Evolutionary conservation across 192 early-diverging fungal species (phyloP), one percentile per base, ranked within the genome.

Genomic region (Kickxella alabastrina): DNA sequence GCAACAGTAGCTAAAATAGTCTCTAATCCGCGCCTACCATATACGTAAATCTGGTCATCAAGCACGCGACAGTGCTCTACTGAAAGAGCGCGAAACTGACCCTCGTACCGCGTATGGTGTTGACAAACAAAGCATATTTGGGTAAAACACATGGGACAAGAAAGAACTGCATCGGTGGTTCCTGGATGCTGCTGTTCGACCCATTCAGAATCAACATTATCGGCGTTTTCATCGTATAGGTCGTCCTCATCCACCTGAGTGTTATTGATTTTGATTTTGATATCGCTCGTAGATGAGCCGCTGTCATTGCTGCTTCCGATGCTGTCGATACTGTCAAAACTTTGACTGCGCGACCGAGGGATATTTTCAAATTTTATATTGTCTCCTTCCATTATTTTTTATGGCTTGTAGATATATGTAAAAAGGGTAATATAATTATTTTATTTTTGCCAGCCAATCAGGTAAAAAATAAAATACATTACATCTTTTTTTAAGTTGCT

Each of bases 121-220:
- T 75, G 71, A 29, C 71, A 75, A 6, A 58, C 54, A 57, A 75
- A 68, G 41, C 71, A 75, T 25, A 75, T 48, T 44, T 75, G 71
- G 7, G 41, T 52, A 13, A 75, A 67, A 53, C 71, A 75, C 34
- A 43, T 31, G 13, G 71, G 64, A 32, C 71, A 75, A 3, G 64
- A 54, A 13, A 75, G 71, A n/a, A 75, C 52, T 2, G 71, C 71
- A 29, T 75, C 71, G 1, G 60, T 67, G 12, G 26, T 21, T 0
- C 61, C 68, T 9, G 68, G 68, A 19, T 59, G 46, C 27, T 43
- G 38, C 24, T 29, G n/a, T 2, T 22, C 23, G 2, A 59, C 12
- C 67, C 67, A 70, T 19, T 6, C 51, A 5, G 67, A 50, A 37
- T 70, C 60, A 17, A 14, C 32, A 9, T 50, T 17, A 41, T 70